Evolutionary conservation across 2,329 filamentous ascomycete genomes (phyloP), one percentile per base, ranked within the genome.

Genomic region (Penicillium concentricum): DNA sequence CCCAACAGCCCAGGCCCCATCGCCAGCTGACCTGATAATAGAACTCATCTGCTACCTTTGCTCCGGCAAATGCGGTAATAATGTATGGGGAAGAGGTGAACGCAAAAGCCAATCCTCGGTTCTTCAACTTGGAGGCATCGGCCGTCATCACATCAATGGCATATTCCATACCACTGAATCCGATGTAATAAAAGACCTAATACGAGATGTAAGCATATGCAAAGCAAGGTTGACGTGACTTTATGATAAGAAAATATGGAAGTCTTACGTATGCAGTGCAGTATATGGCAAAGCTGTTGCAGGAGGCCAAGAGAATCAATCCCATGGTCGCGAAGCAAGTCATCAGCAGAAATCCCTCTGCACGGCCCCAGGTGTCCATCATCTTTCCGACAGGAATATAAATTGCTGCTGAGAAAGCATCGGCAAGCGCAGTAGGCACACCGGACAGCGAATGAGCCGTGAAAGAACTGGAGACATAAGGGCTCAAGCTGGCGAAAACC

Each of bases 51-150:
- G 80, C 79, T 43, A 84, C 77, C 32, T 73, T 75, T 0, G 81
- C 77, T 10, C 82, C 78, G 47, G 81, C 74, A 69, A 80, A 87
- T 0, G 81, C 80, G 5, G 83, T 85, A 63, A 81, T 81, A 56
- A 89, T 84, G 61, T 83, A 86, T 1, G 87, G 86, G 0, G 85
- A 85, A 3, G 76, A 79, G 9, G 82, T 80, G 58, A 87, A 81
- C 0, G 84, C 85, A 56, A 83, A 82, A 58, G 84, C 82, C 39
- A 89, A 76, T 18, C 81, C 82, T 66, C 86, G 79, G 64, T 87
- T 86, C 56, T 78, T 80, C 41, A 88, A 74, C 3, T 77, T 78
- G 0, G 86, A 83, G 0, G 83, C 84, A 63, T 89, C 86, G 24
- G 85, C 82, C 30, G 85, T 80, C 65, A 88, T 82, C 32, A 88